Conservation (phyloP, 1,139 yeast species). For the Pneumocystis jirovecii region DNA sequence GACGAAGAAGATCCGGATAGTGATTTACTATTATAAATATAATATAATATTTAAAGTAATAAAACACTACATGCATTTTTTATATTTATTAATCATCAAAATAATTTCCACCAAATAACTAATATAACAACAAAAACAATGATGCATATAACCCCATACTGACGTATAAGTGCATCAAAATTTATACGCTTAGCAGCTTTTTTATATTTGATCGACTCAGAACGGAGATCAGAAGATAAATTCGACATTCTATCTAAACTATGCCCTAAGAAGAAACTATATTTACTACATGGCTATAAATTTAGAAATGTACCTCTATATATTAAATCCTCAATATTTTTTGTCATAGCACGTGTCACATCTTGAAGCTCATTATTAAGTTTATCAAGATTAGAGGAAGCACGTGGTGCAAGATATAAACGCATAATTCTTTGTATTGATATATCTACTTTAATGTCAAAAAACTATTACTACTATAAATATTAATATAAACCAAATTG, state of each 20-base stretch:
- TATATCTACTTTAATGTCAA: constrained; percentile 23
- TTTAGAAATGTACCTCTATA: constrained; percentile 92
- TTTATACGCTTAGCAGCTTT: constrained; percentile 84
- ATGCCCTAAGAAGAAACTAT: neutral
- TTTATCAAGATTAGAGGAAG: constrained; percentile 73
- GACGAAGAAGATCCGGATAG: constrained; percentile 2
- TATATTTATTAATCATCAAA: constrained; percentile 1
- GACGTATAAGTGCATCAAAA: constrained; percentile 72
- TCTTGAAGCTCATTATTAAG: constrained; percentile 79
- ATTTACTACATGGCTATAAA: constrained; percentile 19
- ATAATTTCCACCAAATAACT: constrained; percentile 39
- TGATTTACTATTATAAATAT: neutral
- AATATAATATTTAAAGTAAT: neutral
- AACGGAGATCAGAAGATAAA: constrained; percentile 61
- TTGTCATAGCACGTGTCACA: constrained; percentile 89
- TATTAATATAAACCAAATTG: constrained; percentile 42
- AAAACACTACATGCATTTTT: neutral
- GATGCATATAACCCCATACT: constrained; percentile 75
- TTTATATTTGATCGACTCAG: constrained; percentile 75
- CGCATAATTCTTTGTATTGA: constrained; percentile 79
- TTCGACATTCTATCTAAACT: constrained; percentile 49
- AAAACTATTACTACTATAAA: neutral
- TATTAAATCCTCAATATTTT: constrained; percentile 82
- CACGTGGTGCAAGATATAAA: constrained; percentile 79
- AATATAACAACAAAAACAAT: constrained; percentile 59